These are phyloP conservation scores for Sugiyamaella sp. DNA, from an alignment of 1,139 yeast species.

Conservation along the genomic window DNA sequence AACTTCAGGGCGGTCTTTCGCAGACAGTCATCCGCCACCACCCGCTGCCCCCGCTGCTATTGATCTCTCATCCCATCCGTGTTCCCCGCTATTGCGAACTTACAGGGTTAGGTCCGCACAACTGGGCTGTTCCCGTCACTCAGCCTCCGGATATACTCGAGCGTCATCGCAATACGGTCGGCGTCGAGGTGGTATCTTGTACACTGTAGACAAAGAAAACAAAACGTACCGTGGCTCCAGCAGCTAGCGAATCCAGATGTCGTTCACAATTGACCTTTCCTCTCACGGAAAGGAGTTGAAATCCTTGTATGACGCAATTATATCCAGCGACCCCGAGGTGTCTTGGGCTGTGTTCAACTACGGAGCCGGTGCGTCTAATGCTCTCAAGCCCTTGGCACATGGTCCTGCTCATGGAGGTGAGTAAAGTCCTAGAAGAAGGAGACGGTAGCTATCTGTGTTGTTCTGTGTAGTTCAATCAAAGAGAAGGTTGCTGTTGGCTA, in stretches of 20 bases:
- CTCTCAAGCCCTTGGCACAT: constrained; percentile 40
- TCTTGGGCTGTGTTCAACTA: constrained; percentile 50
- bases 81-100: not conserved
- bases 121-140: not conserved
- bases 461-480: not conserved
- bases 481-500: no score
- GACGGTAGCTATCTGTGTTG: constrained; percentile 9
- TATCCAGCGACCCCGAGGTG: constrained; percentile 45
- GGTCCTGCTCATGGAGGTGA: constrained; percentile 41
- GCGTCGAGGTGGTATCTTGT: not conserved
- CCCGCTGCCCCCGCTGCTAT: no score
- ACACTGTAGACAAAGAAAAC: not conserved
- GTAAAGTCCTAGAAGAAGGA: constrained; percentile 19
- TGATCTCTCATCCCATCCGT: no score
- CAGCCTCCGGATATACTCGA: not conserved
- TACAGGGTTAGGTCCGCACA: not conserved
- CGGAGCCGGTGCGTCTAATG: constrained; percentile 42
- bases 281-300: constrained; percentile 46
- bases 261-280: constrained; percentile 42
- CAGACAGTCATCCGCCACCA: no score
- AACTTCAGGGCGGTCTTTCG: no score
- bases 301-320: constrained; percentile 45
- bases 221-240: not conserved
- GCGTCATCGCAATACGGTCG: not conserved
- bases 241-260: constrained; percentile 33